phyloP scores from a whole-genome alignment of 345 rosid species.

The Eutrema yunnanense region DNA sequence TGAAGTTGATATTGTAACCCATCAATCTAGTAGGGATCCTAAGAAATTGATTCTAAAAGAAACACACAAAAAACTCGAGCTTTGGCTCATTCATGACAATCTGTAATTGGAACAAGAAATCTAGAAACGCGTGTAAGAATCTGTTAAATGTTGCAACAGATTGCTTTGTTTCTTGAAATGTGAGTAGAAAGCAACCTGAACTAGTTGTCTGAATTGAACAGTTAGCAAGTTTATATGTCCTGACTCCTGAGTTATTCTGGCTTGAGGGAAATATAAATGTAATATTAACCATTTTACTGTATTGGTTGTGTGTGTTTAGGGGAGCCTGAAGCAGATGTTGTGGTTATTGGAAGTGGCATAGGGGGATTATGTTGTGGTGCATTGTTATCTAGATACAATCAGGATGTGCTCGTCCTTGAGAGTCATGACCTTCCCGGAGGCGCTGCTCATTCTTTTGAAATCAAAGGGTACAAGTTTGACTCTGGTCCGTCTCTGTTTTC shows the following conservation, averaged over 20 bases:
- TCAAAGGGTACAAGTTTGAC: constrained; percentile 79
- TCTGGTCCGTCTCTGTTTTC: constrained; percentile 95
- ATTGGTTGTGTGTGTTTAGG: constrained; percentile 33
- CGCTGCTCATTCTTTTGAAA: constrained; percentile 80
- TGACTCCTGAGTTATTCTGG: not conserved
- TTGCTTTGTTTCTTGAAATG: not conserved
- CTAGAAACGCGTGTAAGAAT: not conserved
- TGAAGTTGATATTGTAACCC: not conserved
- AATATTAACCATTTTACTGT: not conserved
- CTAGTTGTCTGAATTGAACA: not conserved
- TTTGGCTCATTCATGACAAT: not conserved
- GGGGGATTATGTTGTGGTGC: constrained; percentile 87
- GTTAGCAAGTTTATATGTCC: not conserved
- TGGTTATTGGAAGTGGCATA: constrained; percentile 87
- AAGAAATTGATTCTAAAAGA: too few species aligned
- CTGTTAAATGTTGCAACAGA: not conserved
- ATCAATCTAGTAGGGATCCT: not conserved
- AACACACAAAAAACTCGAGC: not conserved
- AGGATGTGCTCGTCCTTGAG: constrained; percentile 77
- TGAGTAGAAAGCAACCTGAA: not conserved
- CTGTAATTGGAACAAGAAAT: not conserved
- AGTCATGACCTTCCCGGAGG: constrained; percentile 90
- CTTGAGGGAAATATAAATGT: not conserved
- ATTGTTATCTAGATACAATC: constrained; percentile 74
- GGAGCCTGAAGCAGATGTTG: constrained; percentile 79